Percentiles rank a stretch among this genome's conserved stretches.
Evolutionary conservation across 2,329 filamentous ascomycete species (phyloP).

Genomic region (Ceratocystis huliohia): DNA sequence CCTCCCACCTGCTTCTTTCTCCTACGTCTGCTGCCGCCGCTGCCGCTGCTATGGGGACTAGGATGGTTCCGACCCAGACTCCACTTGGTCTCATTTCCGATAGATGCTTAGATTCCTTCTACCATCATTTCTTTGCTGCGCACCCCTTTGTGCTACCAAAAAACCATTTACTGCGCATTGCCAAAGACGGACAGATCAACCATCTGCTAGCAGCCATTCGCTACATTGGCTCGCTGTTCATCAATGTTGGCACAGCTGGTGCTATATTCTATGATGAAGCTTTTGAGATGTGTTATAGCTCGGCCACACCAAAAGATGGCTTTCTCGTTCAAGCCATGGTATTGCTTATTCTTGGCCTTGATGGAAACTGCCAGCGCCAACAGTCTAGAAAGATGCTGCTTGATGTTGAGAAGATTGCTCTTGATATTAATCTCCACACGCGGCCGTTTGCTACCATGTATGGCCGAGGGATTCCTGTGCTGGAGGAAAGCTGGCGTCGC

Average conservation of each 20-base stretch:
- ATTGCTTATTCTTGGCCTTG: slow-evolving; percentile 62
- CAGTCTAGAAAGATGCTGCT: slow-evolving; percentile 55
- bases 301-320: slow-evolving; percentile 38
- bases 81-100: slow-evolving; percentile 34
- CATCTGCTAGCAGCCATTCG: slow-evolving; percentile 42
- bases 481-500: slow-evolving; percentile 73
- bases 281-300: slow-evolving; percentile 37
- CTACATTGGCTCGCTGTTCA: slow-evolving; percentile 44
- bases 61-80: slow-evolving; percentile 24
- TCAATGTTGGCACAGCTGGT: slow-evolving; percentile 36
- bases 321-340: slow-evolving; percentile 67
- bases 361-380: slow-evolving; percentile 60
- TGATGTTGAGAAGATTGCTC: slow-evolving; percentile 56
- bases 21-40: slow-evolving; percentile 21
- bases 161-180: slow-evolving; percentile 36
- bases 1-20: slow-evolving; percentile 20
- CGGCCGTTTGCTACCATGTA: slow-evolving; percentile 51
- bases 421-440: slow-evolving; percentile 65
- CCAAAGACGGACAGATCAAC: slow-evolving; percentile 37
- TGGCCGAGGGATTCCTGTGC: slow-evolving; percentile 49
- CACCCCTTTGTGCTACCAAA: slow-evolving; percentile 48
- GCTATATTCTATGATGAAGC: slow-evolving; percentile 47
- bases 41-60: slow-evolving; percentile 13
- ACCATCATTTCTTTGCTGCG: slow-evolving; percentile 43
- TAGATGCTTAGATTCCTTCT: slow-evolving; percentile 45